phyloP scores from a whole-genome alignment of 2,329 filamentous ascomycete genomes.

The Pyrenochaeta sp. region DNA sequence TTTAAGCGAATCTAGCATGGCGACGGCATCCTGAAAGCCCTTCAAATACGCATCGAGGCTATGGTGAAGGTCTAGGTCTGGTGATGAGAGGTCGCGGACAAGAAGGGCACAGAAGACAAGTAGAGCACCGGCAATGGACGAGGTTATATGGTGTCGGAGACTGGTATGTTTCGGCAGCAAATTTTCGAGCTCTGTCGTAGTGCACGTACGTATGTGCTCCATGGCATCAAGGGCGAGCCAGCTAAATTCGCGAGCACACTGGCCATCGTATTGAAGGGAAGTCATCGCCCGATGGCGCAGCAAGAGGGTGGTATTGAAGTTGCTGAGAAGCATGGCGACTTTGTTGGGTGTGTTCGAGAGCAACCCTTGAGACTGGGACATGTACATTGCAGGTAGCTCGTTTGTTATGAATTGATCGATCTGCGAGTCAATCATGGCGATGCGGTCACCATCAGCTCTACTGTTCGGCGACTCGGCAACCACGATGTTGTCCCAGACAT shows the following conservation, averaged over 20 bases:
- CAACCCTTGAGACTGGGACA: conserved; percentile 2
- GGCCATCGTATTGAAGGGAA: conserved; percentile 29
- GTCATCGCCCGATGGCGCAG: conserved; percentile 33
- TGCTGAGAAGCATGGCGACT: conserved; percentile 23
- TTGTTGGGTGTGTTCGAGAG: neutral
- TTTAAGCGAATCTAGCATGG: conserved; percentile 25
- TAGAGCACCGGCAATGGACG: conserved; percentile 26
- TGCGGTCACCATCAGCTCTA: neutral
- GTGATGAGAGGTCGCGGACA: conserved; percentile 15
- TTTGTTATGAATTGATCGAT: conserved; percentile 14
- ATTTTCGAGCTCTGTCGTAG: conserved; percentile 2
- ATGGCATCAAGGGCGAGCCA: conserved; percentile 26
- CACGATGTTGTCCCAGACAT: conserved; percentile 31
- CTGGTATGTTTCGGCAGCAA: conserved; percentile 4
- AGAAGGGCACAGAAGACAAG: conserved; percentile 30
- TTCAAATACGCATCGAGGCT: conserved; percentile 9
- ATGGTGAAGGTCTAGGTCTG: conserved; percentile 1
- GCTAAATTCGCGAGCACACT: conserved; percentile 18
- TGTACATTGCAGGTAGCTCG: conserved; percentile 2
- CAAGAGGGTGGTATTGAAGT: conserved; percentile 35
- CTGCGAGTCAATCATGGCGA: conserved; percentile 11
- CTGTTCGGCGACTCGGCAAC: conserved; percentile 13
- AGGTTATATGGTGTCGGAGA: conserved; percentile 26
- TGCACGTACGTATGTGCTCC: conserved; percentile 14
- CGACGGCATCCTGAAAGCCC: conserved; percentile 19